Base-by-base conservation (phyloP, 345 rosid species). In the Luvunga scandens region DNA sequence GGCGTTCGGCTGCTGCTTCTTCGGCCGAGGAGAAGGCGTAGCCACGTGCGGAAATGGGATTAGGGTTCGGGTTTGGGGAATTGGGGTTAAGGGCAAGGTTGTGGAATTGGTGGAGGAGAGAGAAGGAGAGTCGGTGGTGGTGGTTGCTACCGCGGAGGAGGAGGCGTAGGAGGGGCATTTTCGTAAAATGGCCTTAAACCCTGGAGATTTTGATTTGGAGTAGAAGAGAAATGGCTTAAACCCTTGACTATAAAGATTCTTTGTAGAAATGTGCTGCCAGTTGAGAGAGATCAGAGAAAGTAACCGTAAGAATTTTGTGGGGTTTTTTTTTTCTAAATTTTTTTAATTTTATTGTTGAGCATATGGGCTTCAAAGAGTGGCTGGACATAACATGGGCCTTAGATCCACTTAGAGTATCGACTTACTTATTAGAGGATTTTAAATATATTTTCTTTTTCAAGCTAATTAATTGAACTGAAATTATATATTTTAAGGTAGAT, bases 1-100 rank as follows among this genome's bases (percentile, higher is more conserved):
- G 95, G 69, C 98, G 98, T 22, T 93, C 99, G 0, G 98, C 95
- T 0, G 98, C 98, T 3, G 98, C 98, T 86, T 96, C 99, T 72
- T 96, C 98, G 5, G 99, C 97, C 55, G 98, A 91, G 66, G 95
- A 86, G 90, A 92, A 96, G 82, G 91, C 88, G 75, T 81, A 89
- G 50, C 88, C 68, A 39, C 93, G 92, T 24, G 50, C 27, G 68
- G 16, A 65, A 71, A 66, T 71, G 63, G 77, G 25, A 69, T 36
- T 14, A 33, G 78, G 78, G 28, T 25, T 70, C 2, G 50, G 30
- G 28, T 38, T 27, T 56, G 73, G 22, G 36, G 77, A 66, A n/a
- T 33, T 10, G 48, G 48, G n/a, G 65, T 39, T 22, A 66, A 36
- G 56, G 81, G 72, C 34, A 25, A 78, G 69, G 64, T 31, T 72